Percentiles rank a stretch among this genome's conserved stretches.
Evolutionary conservation across 768 basidiomycete genomes (phyloP).

Genomic region (Boletus rufocinnamomeus): DNA sequence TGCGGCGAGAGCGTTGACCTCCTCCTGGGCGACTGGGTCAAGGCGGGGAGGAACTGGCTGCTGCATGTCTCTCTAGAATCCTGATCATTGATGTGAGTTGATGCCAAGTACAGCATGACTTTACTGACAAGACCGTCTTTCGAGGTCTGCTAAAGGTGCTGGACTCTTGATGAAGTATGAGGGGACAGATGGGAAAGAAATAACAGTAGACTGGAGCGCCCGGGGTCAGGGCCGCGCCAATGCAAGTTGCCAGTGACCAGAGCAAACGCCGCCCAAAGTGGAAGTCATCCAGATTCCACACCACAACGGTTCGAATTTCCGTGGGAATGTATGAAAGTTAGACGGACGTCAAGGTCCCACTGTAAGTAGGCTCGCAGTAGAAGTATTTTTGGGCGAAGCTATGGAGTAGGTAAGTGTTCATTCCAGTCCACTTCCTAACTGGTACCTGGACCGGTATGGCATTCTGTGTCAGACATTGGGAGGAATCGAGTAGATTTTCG

Average conservation of each 20-base stretch:
- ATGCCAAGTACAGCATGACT: constrained; percentile 13
- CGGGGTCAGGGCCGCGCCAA: background rate
- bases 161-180: background rate
- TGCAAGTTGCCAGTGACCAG: background rate
- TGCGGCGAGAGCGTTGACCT: constrained; percentile 26
- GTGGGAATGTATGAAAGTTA: constrained; percentile 10
- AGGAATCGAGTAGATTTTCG: background rate
- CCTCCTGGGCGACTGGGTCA: constrained; percentile 27
- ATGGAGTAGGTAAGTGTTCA: background rate
- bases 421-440: background rate
- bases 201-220: background rate
- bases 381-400: too few species aligned
- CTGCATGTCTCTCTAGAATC: constrained; percentile 29
- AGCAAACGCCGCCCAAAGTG: constrained; percentile 14
- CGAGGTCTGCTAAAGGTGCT: constrained; percentile 14
- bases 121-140: constrained; percentile 30
- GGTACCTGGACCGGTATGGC: background rate
- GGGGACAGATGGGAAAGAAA: background rate
- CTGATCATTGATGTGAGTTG: constrained; percentile 23
- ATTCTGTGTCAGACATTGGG: background rate
- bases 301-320: background rate
- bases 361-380: too few species aligned
- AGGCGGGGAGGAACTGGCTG: constrained; percentile 15
- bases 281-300: background rate
- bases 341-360: too few species aligned